A percentile compares a stretch with the other conserved stretches of the same genome.
phyloP scores from a whole-genome alignment of 2,329 filamentous ascomycete genomes.

The Zymoseptoria tritici region DNA sequence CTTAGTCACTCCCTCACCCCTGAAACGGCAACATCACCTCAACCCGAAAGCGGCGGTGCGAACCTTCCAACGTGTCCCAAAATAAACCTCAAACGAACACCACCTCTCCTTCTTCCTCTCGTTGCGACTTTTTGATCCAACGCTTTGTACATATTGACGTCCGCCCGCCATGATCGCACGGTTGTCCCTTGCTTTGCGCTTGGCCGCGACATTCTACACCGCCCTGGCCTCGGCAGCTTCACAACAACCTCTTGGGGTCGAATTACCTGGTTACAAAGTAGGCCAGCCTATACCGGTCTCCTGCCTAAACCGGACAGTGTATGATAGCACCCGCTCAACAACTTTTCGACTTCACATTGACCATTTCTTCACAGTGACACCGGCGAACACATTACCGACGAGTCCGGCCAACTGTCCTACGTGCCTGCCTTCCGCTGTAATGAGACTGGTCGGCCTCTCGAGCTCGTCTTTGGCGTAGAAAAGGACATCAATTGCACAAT shows the following conservation, averaged over 20 bases:
- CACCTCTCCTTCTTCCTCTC: not conserved
- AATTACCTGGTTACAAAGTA: conserved; percentile 38
- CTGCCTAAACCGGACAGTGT: conserved; percentile 48
- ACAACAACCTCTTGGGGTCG: conserved; percentile 34
- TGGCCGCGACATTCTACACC: conserved; percentile 27
- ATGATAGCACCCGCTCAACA: conserved; percentile 17
- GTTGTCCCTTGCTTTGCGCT: conserved; percentile 22
- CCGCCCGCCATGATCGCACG: conserved; percentile 17
- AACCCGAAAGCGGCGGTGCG: not conserved
- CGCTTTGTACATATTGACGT: not conserved
- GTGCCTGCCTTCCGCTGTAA: conserved; percentile 85
- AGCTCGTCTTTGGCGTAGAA: conserved; percentile 79
- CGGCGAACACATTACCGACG: conserved; percentile 78
- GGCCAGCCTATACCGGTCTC: conserved; percentile 45
- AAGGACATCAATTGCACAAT: conserved; percentile 77
- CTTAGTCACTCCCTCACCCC: not conserved
- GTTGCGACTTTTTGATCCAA: not conserved
- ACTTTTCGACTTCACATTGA: not conserved
- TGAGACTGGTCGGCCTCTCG: conserved; percentile 74
- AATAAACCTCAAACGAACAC: not conserved
- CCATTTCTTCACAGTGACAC: conserved; percentile 55
- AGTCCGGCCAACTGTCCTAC: conserved; percentile 74
- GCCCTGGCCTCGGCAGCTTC: conserved; percentile 34
- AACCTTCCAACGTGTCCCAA: not conserved
- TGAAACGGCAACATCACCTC: not conserved